Conservation (phyloP, 345 rosid species). For the Syzygium jambos region DNA sequence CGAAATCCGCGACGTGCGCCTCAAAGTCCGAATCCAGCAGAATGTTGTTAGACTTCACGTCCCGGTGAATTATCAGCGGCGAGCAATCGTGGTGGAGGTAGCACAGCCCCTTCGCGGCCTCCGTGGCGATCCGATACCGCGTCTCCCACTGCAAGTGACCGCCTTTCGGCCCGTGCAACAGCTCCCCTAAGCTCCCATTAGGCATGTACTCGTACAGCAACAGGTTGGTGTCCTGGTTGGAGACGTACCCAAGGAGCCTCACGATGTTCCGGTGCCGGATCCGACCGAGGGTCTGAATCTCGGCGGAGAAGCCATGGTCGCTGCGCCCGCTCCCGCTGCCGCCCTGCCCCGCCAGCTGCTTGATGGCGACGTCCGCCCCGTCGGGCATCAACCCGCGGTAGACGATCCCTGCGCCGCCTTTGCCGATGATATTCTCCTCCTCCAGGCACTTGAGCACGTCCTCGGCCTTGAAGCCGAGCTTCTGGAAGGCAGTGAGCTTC, state of each 20-base stretch:
- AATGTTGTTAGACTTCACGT: slow-evolving; percentile 87
- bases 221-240: slow-evolving; percentile 82
- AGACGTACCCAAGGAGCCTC: slow-evolving; percentile 63
- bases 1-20: slow-evolving; percentile 95
- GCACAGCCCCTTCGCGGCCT: slow-evolving; percentile 80
- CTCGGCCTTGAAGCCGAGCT: slow-evolving; percentile 64
- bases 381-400: slow-evolving; percentile 77
- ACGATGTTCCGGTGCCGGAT: slow-evolving; percentile 87
- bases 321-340: slow-evolving; percentile 42
- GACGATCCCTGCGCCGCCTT: slow-evolving; percentile 90
- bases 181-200: slow-evolving; percentile 85
- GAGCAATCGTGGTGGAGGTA: slow-evolving; percentile 94
- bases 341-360: slow-evolving; percentile 56
- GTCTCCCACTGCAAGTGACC: slow-evolving; percentile 83
- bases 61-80: slow-evolving; percentile 80
- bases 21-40: slow-evolving; percentile 68
- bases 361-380: slow-evolving; percentile 68
- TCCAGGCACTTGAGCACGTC: slow-evolving; percentile 71
- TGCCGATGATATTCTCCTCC: slow-evolving; percentile 87
- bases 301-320: slow-evolving; percentile 89
- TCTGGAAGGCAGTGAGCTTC: slow-evolving; percentile 82
- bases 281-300: slow-evolving; percentile 78
- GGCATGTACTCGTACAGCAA: slow-evolving; percentile 84
- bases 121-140: slow-evolving; percentile 53
- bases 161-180: slow-evolving; percentile 78